Conservation (phyloP, 371 early-diverging fungal genomes). For the Mortierella sp. region DNA sequence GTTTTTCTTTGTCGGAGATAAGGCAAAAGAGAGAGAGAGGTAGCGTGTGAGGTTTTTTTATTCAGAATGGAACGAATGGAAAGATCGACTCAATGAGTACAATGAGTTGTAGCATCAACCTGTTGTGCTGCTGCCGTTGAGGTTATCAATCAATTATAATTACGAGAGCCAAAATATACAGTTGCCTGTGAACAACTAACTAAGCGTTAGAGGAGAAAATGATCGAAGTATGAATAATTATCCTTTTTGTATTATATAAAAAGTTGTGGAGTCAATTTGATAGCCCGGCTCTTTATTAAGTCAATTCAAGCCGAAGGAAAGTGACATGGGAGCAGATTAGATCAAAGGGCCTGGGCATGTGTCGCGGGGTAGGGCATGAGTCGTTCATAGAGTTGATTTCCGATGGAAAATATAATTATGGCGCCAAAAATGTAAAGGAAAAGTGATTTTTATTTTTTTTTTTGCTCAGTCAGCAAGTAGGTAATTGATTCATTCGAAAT, state of each 20-base stretch:
- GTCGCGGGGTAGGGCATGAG: too few relatives aligned
- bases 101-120: neutral
- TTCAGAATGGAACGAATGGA: slow-evolving; percentile 33
- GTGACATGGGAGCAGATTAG: neutral
- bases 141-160: neutral
- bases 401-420: too few relatives aligned
- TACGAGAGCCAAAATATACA: neutral
- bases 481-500: slow-evolving; percentile 47
- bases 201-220: neutral
- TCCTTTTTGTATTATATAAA: too few relatives aligned
- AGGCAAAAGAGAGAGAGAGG: neutral
- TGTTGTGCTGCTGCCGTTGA: too few relatives aligned
- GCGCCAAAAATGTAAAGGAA: neutral
- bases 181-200: too few relatives aligned
- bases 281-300: too few relatives aligned
- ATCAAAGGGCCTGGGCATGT: too few relatives aligned
- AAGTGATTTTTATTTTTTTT: too few relatives aligned
- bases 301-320: neutral
- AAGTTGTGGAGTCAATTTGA: too few relatives aligned
- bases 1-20: neutral
- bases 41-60: neutral
- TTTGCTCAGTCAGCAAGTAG: too few relatives aligned
- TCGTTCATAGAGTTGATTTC: too few relatives aligned
- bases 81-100: slow-evolving; percentile 12
- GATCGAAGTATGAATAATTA: neutral